Percentiles rank a stretch among this genome's conserved stretches.
phyloP scores from a whole-genome alignment of 1,139 yeast genomes.

The Geotrichum europaeum region DNA sequence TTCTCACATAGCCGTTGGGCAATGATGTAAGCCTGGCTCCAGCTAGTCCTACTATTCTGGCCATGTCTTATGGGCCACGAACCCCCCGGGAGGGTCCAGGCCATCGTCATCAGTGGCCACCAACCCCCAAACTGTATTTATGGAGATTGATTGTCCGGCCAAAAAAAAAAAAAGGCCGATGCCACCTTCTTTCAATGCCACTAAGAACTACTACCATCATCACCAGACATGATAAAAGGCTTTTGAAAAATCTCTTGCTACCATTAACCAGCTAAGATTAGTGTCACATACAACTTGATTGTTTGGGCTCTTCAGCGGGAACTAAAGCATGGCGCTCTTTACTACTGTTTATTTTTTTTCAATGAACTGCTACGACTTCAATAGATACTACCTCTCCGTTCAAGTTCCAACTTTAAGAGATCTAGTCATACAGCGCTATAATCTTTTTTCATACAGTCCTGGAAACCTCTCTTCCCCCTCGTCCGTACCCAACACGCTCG shows the following conservation, averaged over 20 bases:
- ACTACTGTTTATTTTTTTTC: no score
- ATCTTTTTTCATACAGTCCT: no score
- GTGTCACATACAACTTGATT: background rate
- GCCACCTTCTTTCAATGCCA: background rate
- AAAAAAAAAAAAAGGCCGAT: background rate
- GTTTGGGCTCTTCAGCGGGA: background rate
- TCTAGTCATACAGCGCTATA: no score
- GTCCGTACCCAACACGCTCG: background rate
- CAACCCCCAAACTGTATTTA: background rate
- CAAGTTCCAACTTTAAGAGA: no score
- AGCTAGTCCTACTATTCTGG: background rate
- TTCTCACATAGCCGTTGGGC: background rate
- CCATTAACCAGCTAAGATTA: background rate
- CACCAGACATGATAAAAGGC: background rate
- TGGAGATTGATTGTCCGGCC: background rate
- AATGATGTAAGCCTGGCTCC: background rate
- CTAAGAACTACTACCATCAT: background rate
- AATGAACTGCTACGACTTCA: no score
- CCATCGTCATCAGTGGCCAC: background rate
- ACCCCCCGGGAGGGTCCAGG: background rate
- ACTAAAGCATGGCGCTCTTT: no score
- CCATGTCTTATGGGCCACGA: background rate
- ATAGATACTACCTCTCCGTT: background rate
- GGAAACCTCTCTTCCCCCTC: background rate
- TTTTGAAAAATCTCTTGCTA: background rate